Conservation (phyloP, 768 basidiomycete genomes). For the Lactarius trivialis region DNA sequence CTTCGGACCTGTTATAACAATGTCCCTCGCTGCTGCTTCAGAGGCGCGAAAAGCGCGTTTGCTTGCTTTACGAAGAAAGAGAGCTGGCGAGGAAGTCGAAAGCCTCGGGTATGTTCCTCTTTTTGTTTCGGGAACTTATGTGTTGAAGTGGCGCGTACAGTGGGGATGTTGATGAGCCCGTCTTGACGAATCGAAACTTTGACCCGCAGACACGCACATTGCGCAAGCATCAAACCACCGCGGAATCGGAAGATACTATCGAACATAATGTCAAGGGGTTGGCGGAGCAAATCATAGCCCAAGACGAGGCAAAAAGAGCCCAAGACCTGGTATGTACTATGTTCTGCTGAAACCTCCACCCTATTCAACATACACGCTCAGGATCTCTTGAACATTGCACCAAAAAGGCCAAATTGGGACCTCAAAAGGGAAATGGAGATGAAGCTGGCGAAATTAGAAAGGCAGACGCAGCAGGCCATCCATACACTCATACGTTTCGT, state of each 20-base stretch:
- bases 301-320: conserved; percentile 77
- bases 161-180: conserved; percentile 32
- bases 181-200: conserved; percentile 74
- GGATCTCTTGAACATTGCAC: conserved; percentile 97
- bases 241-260: conserved; percentile 71
- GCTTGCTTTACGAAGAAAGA: conserved; percentile 66
- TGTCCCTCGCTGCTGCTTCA: conserved; percentile 70
- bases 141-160: conserved; percentile 6
- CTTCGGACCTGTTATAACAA: conserved; percentile 24
- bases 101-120: conserved; percentile 38
- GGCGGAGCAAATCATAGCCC: conserved; percentile 75
- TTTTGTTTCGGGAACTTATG: not conserved
- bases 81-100: conserved; percentile 47
- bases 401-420: conserved; percentile 96
- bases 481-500: conserved; percentile 82
- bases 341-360: not conserved
- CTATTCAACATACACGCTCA: conserved; percentile 30
- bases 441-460: conserved; percentile 81
- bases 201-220: conserved; percentile 82
- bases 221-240: conserved; percentile 58
- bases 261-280: conserved; percentile 81
- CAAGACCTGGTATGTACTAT: conserved; percentile 72
- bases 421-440: conserved; percentile 90
- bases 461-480: conserved; percentile 87
- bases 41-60: conserved; percentile 79